Percentiles rank a stretch among this genome's conserved stretches.
Conservation (phyloP, 176 grass and related monocot genomes). For the Ampelocalamus luodianensis region DNA sequence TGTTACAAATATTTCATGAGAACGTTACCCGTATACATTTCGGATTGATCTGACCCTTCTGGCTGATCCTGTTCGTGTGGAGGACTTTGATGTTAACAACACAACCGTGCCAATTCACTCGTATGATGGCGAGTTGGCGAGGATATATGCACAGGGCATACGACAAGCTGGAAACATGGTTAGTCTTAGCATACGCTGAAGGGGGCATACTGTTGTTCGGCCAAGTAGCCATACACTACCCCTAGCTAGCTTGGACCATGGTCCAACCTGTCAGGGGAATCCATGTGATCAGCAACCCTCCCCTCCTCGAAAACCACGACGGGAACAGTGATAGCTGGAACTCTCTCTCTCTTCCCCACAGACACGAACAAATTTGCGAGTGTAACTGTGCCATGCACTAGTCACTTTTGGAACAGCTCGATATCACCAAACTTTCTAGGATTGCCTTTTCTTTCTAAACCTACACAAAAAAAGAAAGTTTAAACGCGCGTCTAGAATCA, state of each 20-base stretch:
- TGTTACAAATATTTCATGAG: too few relatives aligned
- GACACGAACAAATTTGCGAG: constrained; percentile 1
- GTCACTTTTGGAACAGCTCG: constrained; percentile 20
- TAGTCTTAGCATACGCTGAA: background rate
- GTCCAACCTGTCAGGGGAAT: constrained; percentile 33
- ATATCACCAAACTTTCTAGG: constrained; percentile 16
- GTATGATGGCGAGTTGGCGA: background rate
- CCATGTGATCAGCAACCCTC: constrained; percentile 28
- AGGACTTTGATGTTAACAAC: background rate
- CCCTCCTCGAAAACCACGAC: constrained; percentile 5
- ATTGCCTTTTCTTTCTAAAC: background rate
- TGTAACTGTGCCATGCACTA: background rate
- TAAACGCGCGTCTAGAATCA: too few relatives aligned
- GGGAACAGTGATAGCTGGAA: background rate
- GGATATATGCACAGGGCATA: background rate
- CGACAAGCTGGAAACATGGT: constrained; percentile 19
- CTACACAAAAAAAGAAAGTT: background rate
- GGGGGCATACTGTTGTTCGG: background rate
- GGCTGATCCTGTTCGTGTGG: background rate
- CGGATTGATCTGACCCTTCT: background rate
- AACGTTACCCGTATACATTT: too few relatives aligned
- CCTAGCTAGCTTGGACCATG: background rate
- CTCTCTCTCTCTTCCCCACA: background rate
- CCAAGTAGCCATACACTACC: background rate
- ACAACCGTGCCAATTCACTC: background rate